phyloP scores from a whole-genome alignment of 768 basidiomycete genomes.

The Panellus pusillus region DNA sequence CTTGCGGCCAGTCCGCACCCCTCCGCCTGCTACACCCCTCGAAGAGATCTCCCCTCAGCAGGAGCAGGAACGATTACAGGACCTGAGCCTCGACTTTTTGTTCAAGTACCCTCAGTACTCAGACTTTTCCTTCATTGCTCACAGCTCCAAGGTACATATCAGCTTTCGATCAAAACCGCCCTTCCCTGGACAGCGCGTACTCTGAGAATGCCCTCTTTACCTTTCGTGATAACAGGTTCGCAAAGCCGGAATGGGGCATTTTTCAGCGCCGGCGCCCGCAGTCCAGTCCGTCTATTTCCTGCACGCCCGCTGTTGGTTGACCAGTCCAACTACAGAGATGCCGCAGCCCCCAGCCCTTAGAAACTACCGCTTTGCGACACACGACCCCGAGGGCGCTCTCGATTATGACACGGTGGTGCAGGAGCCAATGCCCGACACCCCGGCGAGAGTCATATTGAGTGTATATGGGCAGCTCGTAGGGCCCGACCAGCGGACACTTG shows the following conservation, averaged over 20 bases:
- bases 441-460: constrained; percentile 6
- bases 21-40: neutral
- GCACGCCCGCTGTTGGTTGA: neutral
- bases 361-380: constrained; percentile 10
- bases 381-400: neutral
- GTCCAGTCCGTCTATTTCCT: neutral
- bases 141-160: constrained; percentile 8
- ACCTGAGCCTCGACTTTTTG: constrained; percentile 13
- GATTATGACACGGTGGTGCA: constrained; percentile 17
- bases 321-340: constrained; percentile 6
- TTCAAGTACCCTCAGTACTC: neutral
- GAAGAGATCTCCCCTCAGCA: constrained; percentile 1
- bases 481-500: constrained; percentile 6
- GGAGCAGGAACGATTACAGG: neutral
- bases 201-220: constrained; percentile 16
- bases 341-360: constrained; percentile 9
- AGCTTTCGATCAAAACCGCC: constrained; percentile 15
- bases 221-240: constrained; percentile 18
- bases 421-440: neutral
- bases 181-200: constrained; percentile 14
- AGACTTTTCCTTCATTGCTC: neutral
- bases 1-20: constrained; percentile 3
- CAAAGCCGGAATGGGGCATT: constrained; percentile 3
- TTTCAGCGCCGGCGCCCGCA: constrained; percentile 7
- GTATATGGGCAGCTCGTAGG: constrained; percentile 13